Evolutionary conservation across 495 filamentous ascomycete species (phyloP).

Genomic region (Articulospora tetracladia): DNA sequence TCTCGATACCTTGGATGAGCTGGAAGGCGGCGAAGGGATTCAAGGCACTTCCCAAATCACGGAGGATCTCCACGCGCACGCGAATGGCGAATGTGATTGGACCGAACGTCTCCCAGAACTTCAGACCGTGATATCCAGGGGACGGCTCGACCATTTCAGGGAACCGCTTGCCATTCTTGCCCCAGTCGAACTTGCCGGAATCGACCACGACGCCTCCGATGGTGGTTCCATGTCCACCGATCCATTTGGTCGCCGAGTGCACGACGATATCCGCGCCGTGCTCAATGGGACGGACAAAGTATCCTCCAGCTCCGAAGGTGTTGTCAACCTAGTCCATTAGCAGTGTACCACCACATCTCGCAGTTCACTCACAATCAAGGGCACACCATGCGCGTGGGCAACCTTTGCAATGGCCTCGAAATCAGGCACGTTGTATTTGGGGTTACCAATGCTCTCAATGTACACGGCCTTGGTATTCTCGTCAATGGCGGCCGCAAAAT

Average conservation of each 20-base stretch:
- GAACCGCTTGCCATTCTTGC: constrained; percentile 80
- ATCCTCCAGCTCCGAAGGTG: constrained; percentile 96
- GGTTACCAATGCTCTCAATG: constrained; percentile 94
- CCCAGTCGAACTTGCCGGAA: constrained; percentile 96
- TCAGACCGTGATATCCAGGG: constrained; percentile 92
- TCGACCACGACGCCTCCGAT: constrained; percentile 89
- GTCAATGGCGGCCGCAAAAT: constrained; percentile 84
- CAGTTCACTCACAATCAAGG: constrained; percentile 60
- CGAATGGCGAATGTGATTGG: constrained; percentile 78
- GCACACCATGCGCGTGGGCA: constrained; percentile 76
- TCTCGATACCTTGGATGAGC: constrained; percentile 86
- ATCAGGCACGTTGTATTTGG: constrained; percentile 89
- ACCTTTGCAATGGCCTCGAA: constrained; percentile 80
- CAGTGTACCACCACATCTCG: constrained; percentile 24
- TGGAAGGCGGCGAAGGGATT: constrained; percentile 98
- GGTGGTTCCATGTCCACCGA: constrained; percentile 95
- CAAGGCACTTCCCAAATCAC: constrained; percentile 78
- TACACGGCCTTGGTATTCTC: constrained; percentile 97
- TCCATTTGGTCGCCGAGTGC: constrained; percentile 98
- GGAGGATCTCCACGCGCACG: constrained; percentile 75
- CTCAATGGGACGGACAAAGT: constrained; percentile 83
- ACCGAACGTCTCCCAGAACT: constrained; percentile 97
- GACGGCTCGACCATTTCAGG: constrained; percentile 91
- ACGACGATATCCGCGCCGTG: constrained; percentile 95
- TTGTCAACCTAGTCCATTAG: constrained; percentile 66